Base-by-base conservation (phyloP, 345 rosid genomes). In the Zanthoxylum bungeanum region DNA sequence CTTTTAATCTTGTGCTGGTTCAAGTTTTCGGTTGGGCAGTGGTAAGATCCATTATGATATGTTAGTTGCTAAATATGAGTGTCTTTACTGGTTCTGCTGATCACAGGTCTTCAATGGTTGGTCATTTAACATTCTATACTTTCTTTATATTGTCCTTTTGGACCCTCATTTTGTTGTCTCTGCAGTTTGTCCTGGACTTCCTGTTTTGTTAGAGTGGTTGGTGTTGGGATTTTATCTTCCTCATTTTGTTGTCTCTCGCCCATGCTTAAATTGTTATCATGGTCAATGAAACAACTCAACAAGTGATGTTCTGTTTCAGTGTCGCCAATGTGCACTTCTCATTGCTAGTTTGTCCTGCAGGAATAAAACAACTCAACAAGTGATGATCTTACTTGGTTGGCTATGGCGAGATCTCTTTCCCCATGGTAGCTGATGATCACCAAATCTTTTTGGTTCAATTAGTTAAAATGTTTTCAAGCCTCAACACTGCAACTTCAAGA, bases 1-100 rank as follows among this genome's bases (percentile, higher is more conserved):
- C 8, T 53, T 73, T 57, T 58, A 42, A 75, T 69, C 61, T 60
- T 64, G 69, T 70, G 24, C 27, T 61, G 71, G 57, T 31, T 60
- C 21, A 74, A 70, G 51, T 69, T 74, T 77, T 72, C n/a, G 50
- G 65, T 79, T 69, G 40, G 82, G 83, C 81, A 95, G 98, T 74
- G 97, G 96, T 63, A 93, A 91, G 85, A 76, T 83, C 37, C 85
- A 86, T 72, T 98, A 96, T 56, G 85, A 91, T 40, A 82, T 82
- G 71, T 80, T 96, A 42, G 85, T 96, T 52, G 97, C 93, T 52
- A 96, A 91, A 77, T 70, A 88, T 25, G 99, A 93, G 88, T 74
- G 89, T 93, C 71, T 93, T 91, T 66, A 88, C 97, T 64, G 98
- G 95, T 80, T 89, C 98, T 51, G 94, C 91, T 58, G 97, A 91